Conservation (phyloP, 2,329 filamentous ascomycete genomes). For the Onygena corvina region DNA sequence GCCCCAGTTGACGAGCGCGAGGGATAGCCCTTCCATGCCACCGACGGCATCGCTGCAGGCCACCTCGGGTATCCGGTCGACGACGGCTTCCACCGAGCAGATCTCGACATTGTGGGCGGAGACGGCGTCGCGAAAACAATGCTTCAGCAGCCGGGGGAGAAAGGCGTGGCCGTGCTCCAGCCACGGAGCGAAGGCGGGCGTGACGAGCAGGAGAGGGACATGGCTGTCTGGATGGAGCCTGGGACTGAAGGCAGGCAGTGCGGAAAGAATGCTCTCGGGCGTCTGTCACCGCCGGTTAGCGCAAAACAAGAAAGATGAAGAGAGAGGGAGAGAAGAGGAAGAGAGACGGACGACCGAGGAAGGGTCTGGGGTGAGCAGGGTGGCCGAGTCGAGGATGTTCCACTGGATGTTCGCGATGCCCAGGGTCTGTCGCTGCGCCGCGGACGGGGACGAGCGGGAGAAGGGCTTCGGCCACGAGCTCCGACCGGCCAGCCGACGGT, state of each 20-base stretch:
- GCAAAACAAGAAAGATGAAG: background rate
- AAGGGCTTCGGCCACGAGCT: background rate
- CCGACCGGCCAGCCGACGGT: constrained; percentile 1
- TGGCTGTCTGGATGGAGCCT: constrained; percentile 13
- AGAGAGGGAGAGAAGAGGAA: background rate
- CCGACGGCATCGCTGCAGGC: constrained; percentile 5
- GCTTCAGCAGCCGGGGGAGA: constrained; percentile 23
- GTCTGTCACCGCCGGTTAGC: background rate
- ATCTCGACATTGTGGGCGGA: constrained; percentile 12
- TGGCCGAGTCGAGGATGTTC: constrained; percentile 9
- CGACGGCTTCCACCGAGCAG: constrained; percentile 26
- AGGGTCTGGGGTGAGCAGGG: constrained; percentile 9
- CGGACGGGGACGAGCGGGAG: background rate
- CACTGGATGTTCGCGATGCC: background rate
- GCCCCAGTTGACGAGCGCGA: constrained; percentile 21
- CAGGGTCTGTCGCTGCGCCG: background rate
- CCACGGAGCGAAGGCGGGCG: constrained; percentile 30
- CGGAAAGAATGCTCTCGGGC: constrained; percentile 2
- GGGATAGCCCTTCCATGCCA: constrained; percentile 27
- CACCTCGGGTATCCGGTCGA: constrained; percentile 28
- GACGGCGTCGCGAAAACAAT: constrained; percentile 18
- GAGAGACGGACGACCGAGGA: constrained; percentile 5
- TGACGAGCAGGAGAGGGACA: constrained; percentile 28
- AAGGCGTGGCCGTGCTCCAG: constrained; percentile 24
- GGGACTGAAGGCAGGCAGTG: background rate